Evolutionary conservation across 768 basidiomycete species (phyloP).

Genomic region (Hirschioporus abietinus): DNA sequence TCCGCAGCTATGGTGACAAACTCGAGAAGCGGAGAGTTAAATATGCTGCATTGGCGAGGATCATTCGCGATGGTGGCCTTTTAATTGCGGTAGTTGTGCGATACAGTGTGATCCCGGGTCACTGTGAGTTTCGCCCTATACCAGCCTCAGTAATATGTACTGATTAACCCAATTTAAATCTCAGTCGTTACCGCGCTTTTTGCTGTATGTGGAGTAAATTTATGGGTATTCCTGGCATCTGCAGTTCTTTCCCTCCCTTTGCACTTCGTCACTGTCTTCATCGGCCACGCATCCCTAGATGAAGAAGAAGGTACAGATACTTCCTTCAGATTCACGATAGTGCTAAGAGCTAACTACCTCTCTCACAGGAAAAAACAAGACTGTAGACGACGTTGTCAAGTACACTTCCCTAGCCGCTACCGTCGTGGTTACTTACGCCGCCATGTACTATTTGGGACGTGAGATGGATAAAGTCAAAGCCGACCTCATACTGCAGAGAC

Average conservation of each 20-base stretch:
- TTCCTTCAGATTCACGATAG: not conserved
- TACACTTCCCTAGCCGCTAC: conserved; percentile 29
- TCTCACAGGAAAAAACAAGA: conserved; percentile 19
- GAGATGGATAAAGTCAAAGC: conserved; percentile 26
- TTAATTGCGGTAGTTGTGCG: conserved; percentile 27
- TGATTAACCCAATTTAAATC: not conserved
- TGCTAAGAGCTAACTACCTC: not conserved
- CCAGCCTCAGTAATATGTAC: not conserved
- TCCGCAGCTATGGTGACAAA: conserved; percentile 29
- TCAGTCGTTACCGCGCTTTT: conserved; percentile 34
- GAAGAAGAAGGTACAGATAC: conserved; percentile 1
- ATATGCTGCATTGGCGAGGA: conserved; percentile 36
- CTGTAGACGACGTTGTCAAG: conserved; percentile 20
- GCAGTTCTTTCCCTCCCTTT: conserved; percentile 38
- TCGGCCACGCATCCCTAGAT: conserved; percentile 26
- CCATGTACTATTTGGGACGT: conserved; percentile 34
- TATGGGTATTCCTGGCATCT: conserved; percentile 34
- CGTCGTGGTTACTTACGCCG: conserved; percentile 30
- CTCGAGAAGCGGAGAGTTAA: conserved; percentile 25
- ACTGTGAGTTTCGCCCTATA: conserved; percentile 15
- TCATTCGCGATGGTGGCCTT: conserved; percentile 40
- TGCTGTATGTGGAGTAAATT: conserved; percentile 35
- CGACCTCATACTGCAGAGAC: conserved; percentile 16
- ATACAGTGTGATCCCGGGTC: conserved; percentile 31
- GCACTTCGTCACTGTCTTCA: conserved; percentile 41